Base-by-base conservation (phyloP, 805 yeast genomes). In the Candida dendrica region DNA sequence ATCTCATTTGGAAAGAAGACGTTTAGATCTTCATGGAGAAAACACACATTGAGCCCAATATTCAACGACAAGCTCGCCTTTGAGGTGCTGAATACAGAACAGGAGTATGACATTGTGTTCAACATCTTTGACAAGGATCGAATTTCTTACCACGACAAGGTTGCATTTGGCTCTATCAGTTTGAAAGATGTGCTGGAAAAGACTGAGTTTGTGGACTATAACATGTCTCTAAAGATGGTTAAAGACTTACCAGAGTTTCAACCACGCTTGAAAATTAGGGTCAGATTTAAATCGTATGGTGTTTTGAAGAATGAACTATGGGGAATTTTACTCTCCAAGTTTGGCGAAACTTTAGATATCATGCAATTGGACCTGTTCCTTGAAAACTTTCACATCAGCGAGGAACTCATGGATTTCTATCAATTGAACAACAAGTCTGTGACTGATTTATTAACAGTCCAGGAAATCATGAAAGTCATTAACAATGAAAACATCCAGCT, bases 1-100 rank as follows among this genome's bases (percentile, higher is more conserved):
- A 81, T 88, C 1, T 81, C 96, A 0, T 88, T 91, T 60, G 96
- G 96, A 9, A 81, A 84, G 52, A 83, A 83, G 49, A 88, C 91
- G 0, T 91, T 77, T 60, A 75, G 95, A 50, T 89, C 97, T 0
- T 80, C 89, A 10, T 83, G 89, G 80, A 74, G 81, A 49, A 74
- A 85, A 18, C 97, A 91, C 59, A 82, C 87, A 1, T 61, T 87
- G 40, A 81, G 81, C 42, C 98, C 98, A 0, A 71, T 80, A 1
- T 91, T 80, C 63, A 80, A 88, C 52, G 95, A 90, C 59, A 67
- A 82, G 48, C 62, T 90, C 17, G 81, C 91, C 1, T 84, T 91
- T 57, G 95, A 89, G 47, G 75, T 91, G 0, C 66, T 76, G 20
- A 34, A 30, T 71, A 77, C 3, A 74, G 97, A 91, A 56, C 62